Evolutionary conservation across 169 alveolate genomes (phyloP).

Genomic region (Cryptosporidium sp.): DNA sequence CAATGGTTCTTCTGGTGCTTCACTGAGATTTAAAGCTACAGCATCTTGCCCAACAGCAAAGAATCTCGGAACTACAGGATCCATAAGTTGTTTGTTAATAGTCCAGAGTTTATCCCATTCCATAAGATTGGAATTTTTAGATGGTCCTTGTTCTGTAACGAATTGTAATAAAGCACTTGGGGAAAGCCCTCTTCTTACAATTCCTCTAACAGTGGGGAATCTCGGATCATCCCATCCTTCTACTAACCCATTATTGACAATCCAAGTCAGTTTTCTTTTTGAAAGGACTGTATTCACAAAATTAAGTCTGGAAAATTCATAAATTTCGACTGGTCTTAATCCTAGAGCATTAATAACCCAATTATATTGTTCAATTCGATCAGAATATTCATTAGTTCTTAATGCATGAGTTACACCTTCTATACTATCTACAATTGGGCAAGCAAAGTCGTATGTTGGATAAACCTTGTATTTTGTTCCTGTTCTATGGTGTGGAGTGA

Average conservation of each 20-base stretch:
- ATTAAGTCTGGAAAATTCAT: conserved; percentile 94
- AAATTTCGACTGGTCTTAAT: conserved; percentile 91
- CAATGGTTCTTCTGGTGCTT: conserved; percentile 81
- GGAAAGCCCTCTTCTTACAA: conserved; percentile 97
- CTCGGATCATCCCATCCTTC: conserved; percentile 98
- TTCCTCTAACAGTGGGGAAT: conserved; percentile 98
- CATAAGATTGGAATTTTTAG: conserved; percentile 96
- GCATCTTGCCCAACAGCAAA: conserved; percentile 90
- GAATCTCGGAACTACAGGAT: conserved; percentile 94
- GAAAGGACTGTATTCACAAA: conserved; percentile 95
- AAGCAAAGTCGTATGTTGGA: conserved; percentile 99
- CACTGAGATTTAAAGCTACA: conserved; percentile 79
- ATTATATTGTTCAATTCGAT: conserved; percentile 94
- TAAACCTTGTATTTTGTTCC: conserved; percentile 95
- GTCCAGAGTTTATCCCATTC: conserved; percentile 99
- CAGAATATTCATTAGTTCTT: conserved; percentile 97
- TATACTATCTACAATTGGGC: conserved; percentile 97
- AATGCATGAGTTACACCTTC: conserved; percentile 99
- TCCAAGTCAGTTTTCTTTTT: conserved; percentile 96
- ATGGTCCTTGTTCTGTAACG: conserved; percentile 97
- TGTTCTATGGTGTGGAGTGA: conserved; percentile 93
- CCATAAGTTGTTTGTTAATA: conserved; percentile 93
- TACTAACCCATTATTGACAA: conserved; percentile 93
- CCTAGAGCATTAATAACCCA: conserved; percentile 92
- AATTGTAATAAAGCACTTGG: conserved; percentile 96